Conservation (phyloP, 2,329 filamentous ascomycete species). For the Juglanconis sp. region DNA sequence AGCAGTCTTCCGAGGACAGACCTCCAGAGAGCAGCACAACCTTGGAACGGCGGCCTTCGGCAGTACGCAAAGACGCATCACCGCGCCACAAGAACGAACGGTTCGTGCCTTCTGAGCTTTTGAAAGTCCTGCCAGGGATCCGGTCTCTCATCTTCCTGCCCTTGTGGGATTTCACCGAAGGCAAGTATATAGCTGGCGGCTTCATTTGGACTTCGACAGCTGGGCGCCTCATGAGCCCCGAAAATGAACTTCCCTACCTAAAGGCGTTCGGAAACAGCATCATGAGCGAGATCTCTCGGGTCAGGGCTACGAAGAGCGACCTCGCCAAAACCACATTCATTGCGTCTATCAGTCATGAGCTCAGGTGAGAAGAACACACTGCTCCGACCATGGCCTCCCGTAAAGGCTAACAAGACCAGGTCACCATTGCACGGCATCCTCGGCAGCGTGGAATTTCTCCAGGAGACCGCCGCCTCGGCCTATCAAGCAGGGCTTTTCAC, state of each 20-base stretch:
- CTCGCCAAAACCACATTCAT: constrained; percentile 53
- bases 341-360: constrained; percentile 54
- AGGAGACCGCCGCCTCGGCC: constrained; percentile 39
- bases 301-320: constrained; percentile 34
- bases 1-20: constrained; percentile 11
- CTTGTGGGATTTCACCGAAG: constrained; percentile 39
- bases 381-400: background rate
- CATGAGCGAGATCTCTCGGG: constrained; percentile 52
- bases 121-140: constrained; percentile 37
- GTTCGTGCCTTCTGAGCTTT: constrained; percentile 30
- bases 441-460: constrained; percentile 47
- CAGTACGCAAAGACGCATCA: background rate
- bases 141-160: constrained; percentile 46
- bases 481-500: constrained; percentile 41
- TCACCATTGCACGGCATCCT: constrained; percentile 56
- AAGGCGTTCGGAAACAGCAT: constrained; percentile 49
- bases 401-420: constrained; percentile 24
- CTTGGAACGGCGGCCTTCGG: background rate
- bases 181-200: constrained; percentile 14
- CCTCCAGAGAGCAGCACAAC: constrained; percentile 11
- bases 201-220: constrained; percentile 6
- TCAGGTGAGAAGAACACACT: constrained; percentile 23
- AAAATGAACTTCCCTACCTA: constrained; percentile 42
- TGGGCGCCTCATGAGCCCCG: constrained; percentile 21
- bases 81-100: background rate